Conservation (phyloP, 495 filamentous ascomycete species). For the Baudoinia panamericana region DNA sequence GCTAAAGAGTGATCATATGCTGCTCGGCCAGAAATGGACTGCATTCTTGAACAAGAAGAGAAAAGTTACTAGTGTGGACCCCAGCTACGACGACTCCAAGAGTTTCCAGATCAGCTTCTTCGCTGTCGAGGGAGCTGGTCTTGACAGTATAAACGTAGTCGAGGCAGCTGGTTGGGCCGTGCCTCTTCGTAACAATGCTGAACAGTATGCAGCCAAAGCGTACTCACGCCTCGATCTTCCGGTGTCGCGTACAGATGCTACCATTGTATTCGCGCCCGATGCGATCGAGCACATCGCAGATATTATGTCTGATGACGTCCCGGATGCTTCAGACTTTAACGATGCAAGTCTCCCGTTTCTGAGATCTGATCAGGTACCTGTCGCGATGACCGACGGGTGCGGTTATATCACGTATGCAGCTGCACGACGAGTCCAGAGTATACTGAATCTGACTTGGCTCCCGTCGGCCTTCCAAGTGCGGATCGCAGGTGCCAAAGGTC, state of each 20-base stretch:
- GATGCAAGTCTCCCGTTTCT: conserved; percentile 15
- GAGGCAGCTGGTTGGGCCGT: conserved; percentile 24
- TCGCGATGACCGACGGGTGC: conserved; percentile 23
- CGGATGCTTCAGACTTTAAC: conserved; percentile 23
- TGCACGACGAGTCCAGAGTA: conserved; percentile 13
- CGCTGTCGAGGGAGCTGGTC: conserved; percentile 8
- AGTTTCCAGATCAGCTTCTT: conserved; percentile 1
- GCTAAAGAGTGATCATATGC: conserved; percentile 15
- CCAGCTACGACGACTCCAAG: conserved; percentile 16
- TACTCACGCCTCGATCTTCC: conserved; percentile 27
- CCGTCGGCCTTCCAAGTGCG: conserved; percentile 71
- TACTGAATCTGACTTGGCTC: conserved; percentile 23
- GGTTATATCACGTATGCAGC: conserved; percentile 21
- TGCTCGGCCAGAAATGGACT: conserved; percentile 27
- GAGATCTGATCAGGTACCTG: neutral
- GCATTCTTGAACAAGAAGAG: conserved; percentile 22
- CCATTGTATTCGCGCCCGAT: conserved; percentile 19
- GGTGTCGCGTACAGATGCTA: conserved; percentile 21
- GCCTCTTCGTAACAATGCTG: conserved; percentile 20
- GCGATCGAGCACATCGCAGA: conserved; percentile 22
- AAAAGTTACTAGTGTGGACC: conserved; percentile 16
- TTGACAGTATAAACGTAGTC: neutral
- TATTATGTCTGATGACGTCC: conserved; percentile 10
- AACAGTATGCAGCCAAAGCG: conserved; percentile 26
- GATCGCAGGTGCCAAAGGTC: conserved; percentile 73